Evolutionary conservation across 495 filamentous ascomycete genomes (phyloP).

Genomic region (Penicillium fimorum): DNA sequence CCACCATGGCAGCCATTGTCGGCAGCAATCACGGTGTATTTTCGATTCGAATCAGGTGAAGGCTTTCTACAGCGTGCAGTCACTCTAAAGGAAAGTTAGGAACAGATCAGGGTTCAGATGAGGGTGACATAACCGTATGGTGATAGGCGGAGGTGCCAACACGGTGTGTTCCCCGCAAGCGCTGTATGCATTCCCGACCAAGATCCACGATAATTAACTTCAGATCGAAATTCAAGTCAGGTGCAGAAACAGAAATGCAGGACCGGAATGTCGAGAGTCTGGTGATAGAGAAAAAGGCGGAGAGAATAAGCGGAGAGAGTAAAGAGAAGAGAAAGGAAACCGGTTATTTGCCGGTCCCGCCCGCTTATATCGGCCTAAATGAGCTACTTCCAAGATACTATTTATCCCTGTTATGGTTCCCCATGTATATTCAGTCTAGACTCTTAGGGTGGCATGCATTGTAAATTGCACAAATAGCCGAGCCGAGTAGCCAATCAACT

Average conservation of each 20-base stretch:
- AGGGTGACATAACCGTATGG: neutral
- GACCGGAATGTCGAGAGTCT: constrained; percentile 4
- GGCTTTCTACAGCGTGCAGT: neutral
- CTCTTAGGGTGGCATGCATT: neutral
- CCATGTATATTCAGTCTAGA: constrained; percentile 3
- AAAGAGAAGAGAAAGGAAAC: neutral
- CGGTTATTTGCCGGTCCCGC: neutral
- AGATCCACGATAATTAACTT: neutral
- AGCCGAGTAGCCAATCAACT: constrained; percentile 1
- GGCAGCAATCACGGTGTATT: neutral
- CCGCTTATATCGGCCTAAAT: neutral
- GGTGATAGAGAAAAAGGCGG: neutral
- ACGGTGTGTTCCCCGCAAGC: neutral
- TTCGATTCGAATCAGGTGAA: neutral
- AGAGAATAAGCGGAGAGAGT: neutral
- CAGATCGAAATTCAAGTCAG: neutral
- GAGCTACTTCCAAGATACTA: neutral
- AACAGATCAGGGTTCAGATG: too few species aligned
- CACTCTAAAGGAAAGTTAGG: neutral
- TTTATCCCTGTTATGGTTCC: neutral
- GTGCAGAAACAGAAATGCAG: neutral
- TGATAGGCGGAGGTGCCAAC: constrained; percentile 1
- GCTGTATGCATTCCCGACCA: constrained; percentile 5
- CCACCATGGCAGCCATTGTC: constrained; percentile 25
- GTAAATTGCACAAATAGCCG: constrained; percentile 4